A percentile compares a stretch with the other conserved stretches of the same genome.
Evolutionary conservation across 352 stramenopile species (phyloP).

Genomic region (Phytophthora fragariaefolia): DNA sequence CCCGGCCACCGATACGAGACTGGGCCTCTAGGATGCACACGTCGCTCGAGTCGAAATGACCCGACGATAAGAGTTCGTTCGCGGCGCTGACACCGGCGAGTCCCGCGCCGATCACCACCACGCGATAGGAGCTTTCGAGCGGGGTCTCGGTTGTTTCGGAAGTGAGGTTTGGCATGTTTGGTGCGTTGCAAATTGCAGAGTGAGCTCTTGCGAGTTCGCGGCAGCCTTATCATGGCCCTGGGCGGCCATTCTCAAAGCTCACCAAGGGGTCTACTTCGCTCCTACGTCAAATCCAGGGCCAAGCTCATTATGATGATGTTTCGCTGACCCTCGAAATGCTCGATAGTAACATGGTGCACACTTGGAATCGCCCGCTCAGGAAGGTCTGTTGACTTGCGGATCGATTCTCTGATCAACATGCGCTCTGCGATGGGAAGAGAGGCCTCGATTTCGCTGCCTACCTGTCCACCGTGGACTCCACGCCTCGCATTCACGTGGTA

Average conservation of each 20-base stretch:
- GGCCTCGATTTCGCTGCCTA: constrained; percentile 24
- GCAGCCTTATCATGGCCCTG: neutral
- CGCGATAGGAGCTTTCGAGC: constrained; percentile 37
- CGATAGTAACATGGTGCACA: constrained; percentile 14
- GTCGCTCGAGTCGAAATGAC: constrained; percentile 38
- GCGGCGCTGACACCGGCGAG: constrained; percentile 56
- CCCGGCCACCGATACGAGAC: constrained; percentile 57
- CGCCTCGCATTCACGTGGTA: constrained; percentile 19
- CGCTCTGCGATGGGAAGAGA: constrained; percentile 27
- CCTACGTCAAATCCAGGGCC: constrained; percentile 2
- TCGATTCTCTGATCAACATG: constrained; percentile 6
- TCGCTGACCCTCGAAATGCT: constrained; percentile 4
- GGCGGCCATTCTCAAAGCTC: neutral
- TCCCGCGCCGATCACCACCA: constrained; percentile 59
- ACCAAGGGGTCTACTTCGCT: neutral
- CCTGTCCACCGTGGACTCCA: no score
- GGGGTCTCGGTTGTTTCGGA: constrained; percentile 13
- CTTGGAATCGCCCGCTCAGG: no score
- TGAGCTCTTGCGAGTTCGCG: constrained; percentile 12
- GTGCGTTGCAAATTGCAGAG: constrained; percentile 33
- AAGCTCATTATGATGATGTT: constrained; percentile 29
- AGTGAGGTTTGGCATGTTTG: constrained; percentile 29
- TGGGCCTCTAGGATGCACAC: constrained; percentile 60
- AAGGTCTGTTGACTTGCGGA: no score
- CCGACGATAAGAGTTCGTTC: constrained; percentile 48